Base-by-base conservation (phyloP, 1,284 basidiomycete species). In the Veloboletus limbatus region DNA sequence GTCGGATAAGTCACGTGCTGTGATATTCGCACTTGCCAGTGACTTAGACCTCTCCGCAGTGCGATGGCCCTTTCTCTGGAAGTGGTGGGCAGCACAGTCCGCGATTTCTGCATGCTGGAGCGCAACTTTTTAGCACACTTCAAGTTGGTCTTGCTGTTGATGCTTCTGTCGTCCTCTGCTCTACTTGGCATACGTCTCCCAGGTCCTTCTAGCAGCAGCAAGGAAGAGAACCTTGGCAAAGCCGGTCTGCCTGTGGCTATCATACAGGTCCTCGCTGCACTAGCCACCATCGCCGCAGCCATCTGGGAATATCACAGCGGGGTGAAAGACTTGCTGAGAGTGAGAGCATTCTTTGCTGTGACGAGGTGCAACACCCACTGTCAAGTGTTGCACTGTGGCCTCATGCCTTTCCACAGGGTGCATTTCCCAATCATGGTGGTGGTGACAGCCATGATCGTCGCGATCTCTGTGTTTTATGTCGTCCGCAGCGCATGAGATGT, bases 91-190 rank as follows among this genome's bases (percentile, higher is more conserved):
- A 77, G 75, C 55, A 72, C 71, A 13, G 81, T 81, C 11, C 73
- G 85, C 55, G 85, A 88, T 59, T 85, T 77, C 51, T 81, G 78
- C 60, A 85, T 88, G 84, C 73, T 88, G 9, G 85, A 88, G 63
- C 73, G 85, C 42, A 88, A 88, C 55, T 67, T 85, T 38, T 70
- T 88, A 20, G 76, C 83, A 0, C 80, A 88, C 58, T 51, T 84
- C 45, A 82, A 79, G 56, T 72, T 88, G 22, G 80, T 77, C 9
- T 67, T 85, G 13, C 67, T 87, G n/a, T 68, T 88, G 11, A 75
- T 75, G 7, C 67, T 88, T 3, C 65, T 86, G 8, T 78, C 80
- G 4, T 77, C 80, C 21, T 85, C 84, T 13, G 67, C 83, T 38
- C 68, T 88, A 18, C 74, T 88, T 11, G 73, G 73, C 33, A 72